Evolutionary conservation across 2,329 filamentous ascomycete species (phyloP), one percentile per base, ranked within the genome.

Genomic region (Aspergillus felis): DNA sequence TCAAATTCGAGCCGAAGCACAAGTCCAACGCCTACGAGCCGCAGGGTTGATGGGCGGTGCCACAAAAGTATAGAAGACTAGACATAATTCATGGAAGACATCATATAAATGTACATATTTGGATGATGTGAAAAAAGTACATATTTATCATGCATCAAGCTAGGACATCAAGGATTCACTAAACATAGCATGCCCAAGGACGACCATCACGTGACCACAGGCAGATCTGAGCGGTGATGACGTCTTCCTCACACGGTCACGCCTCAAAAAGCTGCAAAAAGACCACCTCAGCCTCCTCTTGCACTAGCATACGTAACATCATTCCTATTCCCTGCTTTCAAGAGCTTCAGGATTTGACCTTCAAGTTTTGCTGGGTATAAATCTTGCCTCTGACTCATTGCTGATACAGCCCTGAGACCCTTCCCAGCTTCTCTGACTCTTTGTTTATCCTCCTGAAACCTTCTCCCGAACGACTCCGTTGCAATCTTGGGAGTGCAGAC

Each of bases 1-100:
- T 97, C 82, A 87, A 89, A 64, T 99, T 97, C 77, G 87, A 93
- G 77, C 94, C 94, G 3, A 99, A 99, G 81, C 94, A 99, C 80
- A 97, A 96, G 81, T 94, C 91, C 50, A 95, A 96, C 71, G 85
- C 87, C 54, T 96, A 96, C 71, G 89, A 92, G 54, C 86, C 89
- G 51, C 91, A 92, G 74, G 88, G 70, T 35, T 71, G 60, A 25
- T 17, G 20, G 25, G 8, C 24, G 3, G 25, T 6, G 44, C 24
- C 22, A 47, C 6, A 20, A 4, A 12, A 12, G 1, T 22, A 12
- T 22, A 14, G 22, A 7, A 25, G 4, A 27, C 44, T 27, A 47
- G 24, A 47, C 1, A 24, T 24, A 12, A 27, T 47, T 27, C 14
- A 14, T 24, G 24, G 3, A 59, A 47, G 17, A 8, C 5, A 29